Percentiles rank a stretch among this genome's conserved stretches.
phyloP scores from a whole-genome alignment of 306 rosid species.

The Neltuma alba region DNA sequence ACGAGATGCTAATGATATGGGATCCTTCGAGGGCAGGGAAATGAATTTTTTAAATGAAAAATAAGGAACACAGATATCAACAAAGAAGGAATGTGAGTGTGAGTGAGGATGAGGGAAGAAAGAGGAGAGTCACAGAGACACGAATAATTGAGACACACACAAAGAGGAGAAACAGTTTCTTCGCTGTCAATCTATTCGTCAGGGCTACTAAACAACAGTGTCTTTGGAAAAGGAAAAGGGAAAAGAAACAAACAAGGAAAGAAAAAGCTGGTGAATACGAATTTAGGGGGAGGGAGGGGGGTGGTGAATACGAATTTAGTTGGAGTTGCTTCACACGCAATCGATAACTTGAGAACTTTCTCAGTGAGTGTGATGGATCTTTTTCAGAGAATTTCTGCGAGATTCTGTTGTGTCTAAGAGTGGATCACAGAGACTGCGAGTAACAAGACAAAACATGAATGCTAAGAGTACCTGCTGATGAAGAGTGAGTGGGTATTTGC shows the following conservation, averaged over 20 bases:
- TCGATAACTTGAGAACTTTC: conserved; percentile 51
- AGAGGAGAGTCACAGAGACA: conserved; percentile 22
- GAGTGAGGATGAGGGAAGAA: conserved; percentile 14
- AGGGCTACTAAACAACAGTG: conserved; percentile 59
- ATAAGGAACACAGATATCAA: conserved; percentile 37
- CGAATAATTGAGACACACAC: conserved; percentile 27
- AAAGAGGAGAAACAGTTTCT: conserved; percentile 39
- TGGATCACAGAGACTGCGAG: conserved; percentile 42
- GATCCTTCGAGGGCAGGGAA: conserved; percentile 15
- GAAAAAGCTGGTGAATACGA: conserved; percentile 33
- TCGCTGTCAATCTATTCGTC: conserved; percentile 55
- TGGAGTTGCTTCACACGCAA: conserved; percentile 59
- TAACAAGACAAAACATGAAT: conserved; percentile 8
- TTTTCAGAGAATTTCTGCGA: conserved; percentile 44
- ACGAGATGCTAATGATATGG: neutral
- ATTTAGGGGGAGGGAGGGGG: neutral
- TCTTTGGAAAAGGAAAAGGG: conserved; percentile 46
- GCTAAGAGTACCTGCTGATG: conserved; percentile 54
- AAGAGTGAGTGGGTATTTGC: conserved; percentile 45
- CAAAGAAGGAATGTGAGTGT: neutral
- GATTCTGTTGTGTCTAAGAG: conserved; percentile 35
- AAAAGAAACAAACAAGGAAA: neutral
- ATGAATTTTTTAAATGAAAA: neutral
- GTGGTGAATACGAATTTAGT: neutral
- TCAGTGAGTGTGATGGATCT: conserved; percentile 20